Conservation (phyloP, 352 stramenopile species). For the Phytophthora sp. region DNA sequence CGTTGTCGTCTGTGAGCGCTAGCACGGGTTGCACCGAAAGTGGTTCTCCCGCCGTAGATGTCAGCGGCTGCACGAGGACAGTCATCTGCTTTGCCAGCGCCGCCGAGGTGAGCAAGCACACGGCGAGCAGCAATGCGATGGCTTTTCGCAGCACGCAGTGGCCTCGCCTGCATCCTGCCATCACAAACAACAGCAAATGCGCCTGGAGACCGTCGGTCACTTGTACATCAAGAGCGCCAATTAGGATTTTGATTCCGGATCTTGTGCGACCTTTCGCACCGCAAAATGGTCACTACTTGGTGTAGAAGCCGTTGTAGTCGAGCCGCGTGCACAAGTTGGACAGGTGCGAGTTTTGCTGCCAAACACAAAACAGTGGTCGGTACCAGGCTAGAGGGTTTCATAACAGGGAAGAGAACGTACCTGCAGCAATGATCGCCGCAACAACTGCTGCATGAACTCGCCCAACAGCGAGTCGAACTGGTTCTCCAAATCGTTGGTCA, state of each 20-base stretch:
- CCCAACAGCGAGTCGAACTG: conserved; percentile 88
- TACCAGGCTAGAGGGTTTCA: background rate
- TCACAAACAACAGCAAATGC: conserved; percentile 22
- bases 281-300: conserved; percentile 38
- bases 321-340: conserved; percentile 69
- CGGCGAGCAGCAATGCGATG: conserved; percentile 1
- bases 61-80: conserved; percentile 73
- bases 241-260: conserved; percentile 39
- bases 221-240: conserved; percentile 24
- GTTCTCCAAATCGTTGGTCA: conserved; percentile 82
- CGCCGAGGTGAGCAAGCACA: conserved; percentile 5
- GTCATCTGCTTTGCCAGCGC: conserved; percentile 44
- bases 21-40: conserved; percentile 69
- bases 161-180: conserved; percentile 26
- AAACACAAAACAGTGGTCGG: background rate
- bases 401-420: conserved; percentile 34
- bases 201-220: conserved; percentile 6
- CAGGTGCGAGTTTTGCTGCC: conserved; percentile 69
- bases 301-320: conserved; percentile 79
- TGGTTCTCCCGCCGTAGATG: conserved; percentile 63
- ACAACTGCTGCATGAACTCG: conserved; percentile 91
- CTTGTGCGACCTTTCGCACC: conserved; percentile 37
- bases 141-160: background rate
- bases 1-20: conserved; percentile 75
- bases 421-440: conserved; percentile 82